Evolutionary conservation across 306 rosid genomes (phyloP).

Genomic region (Erythrophleum fordii): DNA sequence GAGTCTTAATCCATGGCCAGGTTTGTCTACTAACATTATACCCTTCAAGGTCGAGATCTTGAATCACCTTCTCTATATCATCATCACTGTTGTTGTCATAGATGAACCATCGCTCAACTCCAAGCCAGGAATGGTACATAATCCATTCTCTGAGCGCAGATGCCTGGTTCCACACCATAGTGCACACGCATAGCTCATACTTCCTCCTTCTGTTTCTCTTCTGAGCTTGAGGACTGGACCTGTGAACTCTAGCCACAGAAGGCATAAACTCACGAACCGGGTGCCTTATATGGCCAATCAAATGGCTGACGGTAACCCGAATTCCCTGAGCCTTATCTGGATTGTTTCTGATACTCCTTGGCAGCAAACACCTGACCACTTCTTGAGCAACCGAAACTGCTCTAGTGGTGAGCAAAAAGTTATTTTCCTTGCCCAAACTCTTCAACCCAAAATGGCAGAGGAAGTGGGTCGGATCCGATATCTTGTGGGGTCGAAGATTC

Average conservation of each 20-base stretch:
- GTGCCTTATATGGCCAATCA: slow-evolving; percentile 34
- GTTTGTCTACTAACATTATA: slow-evolving; percentile 58
- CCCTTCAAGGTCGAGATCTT: slow-evolving; percentile 46
- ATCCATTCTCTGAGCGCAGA: slow-evolving; percentile 69
- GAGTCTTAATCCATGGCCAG: slow-evolving; percentile 86
- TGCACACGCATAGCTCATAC: slow-evolving; percentile 70
- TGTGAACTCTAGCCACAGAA: slow-evolving; percentile 54
- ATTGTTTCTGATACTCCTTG: slow-evolving; percentile 40
- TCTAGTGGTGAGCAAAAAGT: slow-evolving; percentile 41
- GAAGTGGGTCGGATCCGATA: slow-evolving; percentile 56
- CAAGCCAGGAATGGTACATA: slow-evolving; percentile 76
- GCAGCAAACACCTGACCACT: slow-evolving; percentile 64
- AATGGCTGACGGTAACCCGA: slow-evolving; percentile 53
- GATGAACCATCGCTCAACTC: slow-evolving; percentile 71
- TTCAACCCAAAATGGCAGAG: slow-evolving; percentile 55
- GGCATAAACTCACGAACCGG: slow-evolving; percentile 42
- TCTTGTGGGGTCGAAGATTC: slow-evolving; percentile 66
- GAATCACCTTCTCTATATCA: slow-evolving; percentile 52
- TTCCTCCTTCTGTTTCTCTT: slow-evolving; percentile 35
- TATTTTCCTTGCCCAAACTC: slow-evolving; percentile 33
- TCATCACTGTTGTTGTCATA: slow-evolving; percentile 78
- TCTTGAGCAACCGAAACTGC: slow-evolving; percentile 71
- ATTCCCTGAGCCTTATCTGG: slow-evolving; percentile 54
- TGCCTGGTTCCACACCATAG: slow-evolving; percentile 84
- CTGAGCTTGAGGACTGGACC: slow-evolving; percentile 20